Evolutionary conservation across 2,329 filamentous ascomycete species (phyloP).

Genomic region (Daldinia eschscholtzii): DNA sequence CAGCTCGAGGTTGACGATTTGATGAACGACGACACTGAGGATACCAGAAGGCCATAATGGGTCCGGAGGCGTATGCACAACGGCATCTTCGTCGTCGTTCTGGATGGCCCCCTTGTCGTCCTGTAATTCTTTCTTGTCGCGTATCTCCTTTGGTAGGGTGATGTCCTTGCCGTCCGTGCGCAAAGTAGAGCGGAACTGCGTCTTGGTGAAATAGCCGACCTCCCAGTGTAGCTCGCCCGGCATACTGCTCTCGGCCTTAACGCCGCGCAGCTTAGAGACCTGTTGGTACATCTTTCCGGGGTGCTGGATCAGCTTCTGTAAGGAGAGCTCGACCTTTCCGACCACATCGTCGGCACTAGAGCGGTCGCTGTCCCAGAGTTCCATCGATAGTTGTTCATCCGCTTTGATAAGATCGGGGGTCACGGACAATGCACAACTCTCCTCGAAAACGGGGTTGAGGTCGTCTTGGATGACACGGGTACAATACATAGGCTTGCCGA

Average conservation of each 20-base stretch:
- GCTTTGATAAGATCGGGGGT: slow-evolving; percentile 92
- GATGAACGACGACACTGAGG: slow-evolving; percentile 87
- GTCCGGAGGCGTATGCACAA: slow-evolving; percentile 90
- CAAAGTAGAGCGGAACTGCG: slow-evolving; percentile 85
- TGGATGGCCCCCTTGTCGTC: slow-evolving; percentile 87
- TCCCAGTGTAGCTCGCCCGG: slow-evolving; percentile 96
- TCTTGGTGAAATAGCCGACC: slow-evolving; percentile 94
- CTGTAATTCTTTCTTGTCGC: slow-evolving; percentile 81
- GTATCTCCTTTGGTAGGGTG: slow-evolving; percentile 78
- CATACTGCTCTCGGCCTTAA: slow-evolving; percentile 88
- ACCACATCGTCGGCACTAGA: slow-evolving; percentile 94
- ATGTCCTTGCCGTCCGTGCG: slow-evolving; percentile 89
- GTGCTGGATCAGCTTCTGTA: slow-evolving; percentile 95
- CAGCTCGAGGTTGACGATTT: slow-evolving; percentile 95
- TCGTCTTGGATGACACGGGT: slow-evolving; percentile 96
- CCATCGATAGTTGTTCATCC: slow-evolving; percentile 91
- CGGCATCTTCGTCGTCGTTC: slow-evolving; percentile 81
- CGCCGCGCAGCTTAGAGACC: slow-evolving; percentile 82
- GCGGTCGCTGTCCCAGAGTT: slow-evolving; percentile 96
- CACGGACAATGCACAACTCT: slow-evolving; percentile 86
- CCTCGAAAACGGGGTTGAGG: slow-evolving; percentile 92
- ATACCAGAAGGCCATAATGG: slow-evolving; percentile 96
- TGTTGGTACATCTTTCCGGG: slow-evolving; percentile 94
- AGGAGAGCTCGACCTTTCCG: slow-evolving; percentile 91
- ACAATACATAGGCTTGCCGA: slow-evolving; percentile 97